Conservation (phyloP, 768 basidiomycete species). For the Tubosaeta sp. region DNA sequence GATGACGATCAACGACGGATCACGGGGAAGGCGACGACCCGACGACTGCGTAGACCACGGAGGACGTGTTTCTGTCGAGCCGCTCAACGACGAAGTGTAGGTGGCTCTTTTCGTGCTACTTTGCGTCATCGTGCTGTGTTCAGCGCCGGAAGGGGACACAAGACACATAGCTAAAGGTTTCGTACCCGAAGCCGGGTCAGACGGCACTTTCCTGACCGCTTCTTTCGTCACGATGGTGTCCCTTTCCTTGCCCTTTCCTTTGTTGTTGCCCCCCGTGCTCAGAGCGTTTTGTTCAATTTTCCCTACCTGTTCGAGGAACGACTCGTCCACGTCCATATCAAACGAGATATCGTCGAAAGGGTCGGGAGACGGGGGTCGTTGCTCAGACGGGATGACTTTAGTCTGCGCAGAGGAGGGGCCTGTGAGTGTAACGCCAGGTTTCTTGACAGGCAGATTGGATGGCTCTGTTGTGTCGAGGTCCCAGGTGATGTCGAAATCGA, state of each 20-base stretch:
- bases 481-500: conserved; percentile 23
- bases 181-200: conserved; percentile 16
- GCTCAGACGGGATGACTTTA: conserved; percentile 2
- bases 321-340: conserved; percentile 35
- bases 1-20: conserved; percentile 22
- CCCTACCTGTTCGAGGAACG: conserved; percentile 37
- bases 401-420: background rate
- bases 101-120: conserved; percentile 5
- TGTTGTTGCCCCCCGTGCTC: conserved; percentile 6
- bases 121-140: conserved; percentile 13
- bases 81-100: conserved; percentile 12
- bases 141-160: conserved; percentile 8
- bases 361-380: conserved; percentile 20
- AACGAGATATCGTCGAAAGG: conserved; percentile 34
- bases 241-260: conserved; percentile 21
- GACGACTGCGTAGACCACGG: conserved; percentile 14
- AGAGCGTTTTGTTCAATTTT: conserved; percentile 23
- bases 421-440: conserved; percentile 11
- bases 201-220: conserved; percentile 3
- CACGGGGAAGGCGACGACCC: conserved; percentile 10
- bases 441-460: conserved; percentile 4
- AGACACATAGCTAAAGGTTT: conserved; percentile 6
- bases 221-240: background rate
- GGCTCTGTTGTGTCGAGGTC: conserved; percentile 31
- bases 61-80: conserved; percentile 7